Percentiles rank a stretch among this genome's conserved stretches.
Conservation (phyloP, 2,329 filamentous ascomycete species). For the Colletotrichum horii region DNA sequence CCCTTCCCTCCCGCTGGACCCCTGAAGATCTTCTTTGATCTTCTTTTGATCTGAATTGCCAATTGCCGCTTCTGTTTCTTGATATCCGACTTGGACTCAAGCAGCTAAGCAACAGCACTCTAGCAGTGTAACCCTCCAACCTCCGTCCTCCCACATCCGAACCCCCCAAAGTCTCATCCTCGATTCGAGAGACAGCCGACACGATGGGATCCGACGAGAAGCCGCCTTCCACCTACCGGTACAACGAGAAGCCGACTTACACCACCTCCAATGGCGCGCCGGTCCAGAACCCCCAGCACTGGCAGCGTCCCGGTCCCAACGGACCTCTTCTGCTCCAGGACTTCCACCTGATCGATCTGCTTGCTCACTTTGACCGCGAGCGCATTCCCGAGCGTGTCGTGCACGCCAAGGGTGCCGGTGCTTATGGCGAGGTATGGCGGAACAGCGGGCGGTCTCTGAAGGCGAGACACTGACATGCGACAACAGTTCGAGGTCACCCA, state of each 20-base stretch:
- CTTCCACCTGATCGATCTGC: slow-evolving; percentile 68
- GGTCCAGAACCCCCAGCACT: slow-evolving; percentile 52
- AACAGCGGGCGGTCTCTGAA: no score
- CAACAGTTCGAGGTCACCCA: slow-evolving; percentile 49
- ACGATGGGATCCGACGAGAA: slow-evolving; percentile 49
- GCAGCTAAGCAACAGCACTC: not conserved
- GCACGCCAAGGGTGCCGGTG: slow-evolving; percentile 64
- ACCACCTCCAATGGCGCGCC: slow-evolving; percentile 66
- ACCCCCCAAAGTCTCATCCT: not conserved
- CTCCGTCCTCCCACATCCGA: not conserved
- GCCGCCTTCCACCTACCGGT: slow-evolving; percentile 53
- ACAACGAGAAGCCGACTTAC: slow-evolving; percentile 63
- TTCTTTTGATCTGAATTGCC: slow-evolving; percentile 8
- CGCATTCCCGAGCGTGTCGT: slow-evolving; percentile 58
- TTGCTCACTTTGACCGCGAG: slow-evolving; percentile 60
- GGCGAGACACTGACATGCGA: not conserved
- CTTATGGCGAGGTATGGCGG: slow-evolving; percentile 47
- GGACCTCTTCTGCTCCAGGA: slow-evolving; percentile 68
- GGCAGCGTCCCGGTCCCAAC: slow-evolving; percentile 58
- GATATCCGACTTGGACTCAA: not conserved
- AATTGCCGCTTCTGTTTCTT: not conserved
- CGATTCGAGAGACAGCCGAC: slow-evolving; percentile 16
- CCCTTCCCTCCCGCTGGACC: not conserved
- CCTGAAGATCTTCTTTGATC: not conserved
- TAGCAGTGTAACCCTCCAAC: not conserved